Evolutionary conservation across 2,329 filamentous ascomycete genomes (phyloP), one percentile per base, ranked within the genome.

Genomic region (Camillea tinctor): DNA sequence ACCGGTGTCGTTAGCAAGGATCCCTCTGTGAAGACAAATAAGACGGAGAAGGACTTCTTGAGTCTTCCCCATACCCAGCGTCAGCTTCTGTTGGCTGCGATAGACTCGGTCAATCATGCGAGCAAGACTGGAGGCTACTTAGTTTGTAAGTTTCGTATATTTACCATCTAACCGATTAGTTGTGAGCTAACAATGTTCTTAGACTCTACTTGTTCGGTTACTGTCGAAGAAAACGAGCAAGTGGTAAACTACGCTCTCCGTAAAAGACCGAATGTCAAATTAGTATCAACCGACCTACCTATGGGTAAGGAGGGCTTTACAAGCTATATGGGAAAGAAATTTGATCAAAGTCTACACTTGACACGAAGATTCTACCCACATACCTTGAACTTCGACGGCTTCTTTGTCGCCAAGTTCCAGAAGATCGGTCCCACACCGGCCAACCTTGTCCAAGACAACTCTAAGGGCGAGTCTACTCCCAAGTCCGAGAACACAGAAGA

Each of bases 1-100:
- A 99, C 95, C 0, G 95, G 95, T 70, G 95, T 99, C 72, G 99
- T 99, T 67, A 90, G 93, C 64, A 99, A 99, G 80, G 95, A 99
- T 77, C 87, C 94, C 30, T 92, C 90, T 66, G 93, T 99, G 68
- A 99, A 99, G 84, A 98, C 94, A 22, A 98, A 97, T 82, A 98
- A 98, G 83, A 96, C 91, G 11, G 92, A 96, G 74, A 89, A 89
- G 66, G 95, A 99, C 76, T 99, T 99, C 80, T 86, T 97, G 76
- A 87, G 90, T 71, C 86, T 99, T 56, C 93, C 95, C 0, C 95
- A 99, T 76, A 85, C 92, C 61, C 95, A 99, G 77, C 97, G 97
- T 77, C 93, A 98, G 78, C 84, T 99, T 58, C 81, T 99, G 13
- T 85, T 99, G 24, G 87, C 93, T 7, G 95, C 95, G 54, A 97